A percentile compares a stretch with the other conserved stretches of the same genome.
Conservation (phyloP, 345 rosid species). For the Citrus trifoliata region DNA sequence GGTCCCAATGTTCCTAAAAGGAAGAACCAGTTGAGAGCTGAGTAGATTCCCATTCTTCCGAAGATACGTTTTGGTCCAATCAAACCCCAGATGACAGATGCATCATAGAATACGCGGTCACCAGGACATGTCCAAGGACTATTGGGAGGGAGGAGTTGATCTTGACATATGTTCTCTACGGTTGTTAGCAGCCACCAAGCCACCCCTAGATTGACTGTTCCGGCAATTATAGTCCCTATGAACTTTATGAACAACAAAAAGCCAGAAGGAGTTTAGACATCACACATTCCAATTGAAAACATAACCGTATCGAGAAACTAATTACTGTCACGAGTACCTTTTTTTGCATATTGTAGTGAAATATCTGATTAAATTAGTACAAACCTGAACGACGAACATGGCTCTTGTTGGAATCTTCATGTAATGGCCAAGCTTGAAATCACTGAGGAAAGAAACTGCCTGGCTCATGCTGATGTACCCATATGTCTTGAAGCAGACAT, state of each 20-base stretch:
- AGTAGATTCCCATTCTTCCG: conserved; percentile 41
- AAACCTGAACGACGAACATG: conserved; percentile 51
- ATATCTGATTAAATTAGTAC: neutral
- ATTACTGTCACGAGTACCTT: neutral
- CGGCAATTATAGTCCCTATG: conserved; percentile 50
- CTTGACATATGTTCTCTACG: conserved; percentile 51
- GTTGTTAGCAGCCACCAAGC: conserved; percentile 50
- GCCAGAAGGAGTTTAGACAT: neutral
- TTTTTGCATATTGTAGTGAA: neutral
- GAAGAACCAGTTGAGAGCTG: conserved; percentile 61
- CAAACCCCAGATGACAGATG: conserved; percentile 59
- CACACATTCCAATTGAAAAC: neutral
- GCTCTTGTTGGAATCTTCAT: conserved; percentile 60
- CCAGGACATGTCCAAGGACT: conserved; percentile 65
- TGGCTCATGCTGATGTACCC: conserved; percentile 59
- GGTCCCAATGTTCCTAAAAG: conserved; percentile 53
- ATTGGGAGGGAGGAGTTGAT: conserved; percentile 46
- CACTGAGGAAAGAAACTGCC: conserved; percentile 51
- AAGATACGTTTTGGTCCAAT: conserved; percentile 57
- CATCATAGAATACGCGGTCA: conserved; percentile 56
- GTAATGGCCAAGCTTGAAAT: conserved; percentile 63
- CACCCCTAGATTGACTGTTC: conserved; percentile 45
- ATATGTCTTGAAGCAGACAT: conserved; percentile 53
- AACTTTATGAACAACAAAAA: conserved; percentile 14
- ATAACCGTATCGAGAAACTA: neutral